Base-by-base conservation (phyloP, 1,139 yeast species). In the Pneumocystis oryctolagi region DNA sequence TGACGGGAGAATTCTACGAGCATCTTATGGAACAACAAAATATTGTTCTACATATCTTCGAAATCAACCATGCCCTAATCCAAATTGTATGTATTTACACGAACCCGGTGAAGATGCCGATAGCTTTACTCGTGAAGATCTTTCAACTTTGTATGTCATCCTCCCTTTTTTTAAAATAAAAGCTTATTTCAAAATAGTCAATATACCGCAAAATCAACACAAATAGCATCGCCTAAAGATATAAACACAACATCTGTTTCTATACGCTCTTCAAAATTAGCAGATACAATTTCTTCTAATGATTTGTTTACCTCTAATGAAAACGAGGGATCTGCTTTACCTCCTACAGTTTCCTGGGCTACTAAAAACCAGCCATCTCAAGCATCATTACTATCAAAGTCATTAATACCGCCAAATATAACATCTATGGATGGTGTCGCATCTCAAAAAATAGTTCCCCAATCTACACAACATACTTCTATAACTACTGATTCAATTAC, bases 91-190 rank as follows among this genome's bases (percentile, higher is more conserved):
- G 98, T 94, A 92, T 72, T 79, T 94, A 70, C 99, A 94, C 73
- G 98, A 94, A 74, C 98, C 98, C 2, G 98, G 99, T 65, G 99
- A 94, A 76, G 98, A 94, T 73, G 97, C 97, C 1, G 98, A 94
- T 71, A 66, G 69, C 16, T 57, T 35, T 57, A 85, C 95, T 6
- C 84, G 96, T 74, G 94, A 90, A 73, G 97, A 90, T 72, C 79
- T 89, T 72, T 84, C 90, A 16, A 87, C 95, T 18, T 87, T 87
- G 72, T 89, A 87, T 57, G 70, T 78, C 75, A 66, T 84, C 75
- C 66, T 84, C 8, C 20, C 53, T 59, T 32, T 25, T 32, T n/a
- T n/a, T n/a, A n/a, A n/a, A 40, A 32, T 55, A 25, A 25, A 28
- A 9, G 6, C 37, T 35, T 5, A 59, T 53, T 28, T 28, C 14